A percentile compares a stretch with the other conserved stretches of the same genome.
phyloP scores from a whole-genome alignment of 2,329 filamentous ascomycete species.

The Chrysosporium queenslandicum region DNA sequence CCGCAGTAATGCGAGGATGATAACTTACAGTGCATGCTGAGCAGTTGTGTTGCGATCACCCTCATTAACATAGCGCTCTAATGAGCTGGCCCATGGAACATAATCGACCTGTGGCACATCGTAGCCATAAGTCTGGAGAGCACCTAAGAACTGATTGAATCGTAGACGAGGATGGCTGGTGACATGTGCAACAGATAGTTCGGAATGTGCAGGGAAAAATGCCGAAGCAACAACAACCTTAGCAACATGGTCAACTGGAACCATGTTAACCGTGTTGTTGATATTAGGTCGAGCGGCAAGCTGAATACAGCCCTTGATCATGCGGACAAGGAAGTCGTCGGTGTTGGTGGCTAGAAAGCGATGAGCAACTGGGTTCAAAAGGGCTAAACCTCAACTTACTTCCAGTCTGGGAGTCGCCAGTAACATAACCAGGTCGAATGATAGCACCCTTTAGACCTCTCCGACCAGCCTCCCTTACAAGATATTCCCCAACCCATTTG shows the following conservation, averaged over 20 bases:
- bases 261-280: conserved; percentile 76
- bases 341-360: conserved; percentile 51
- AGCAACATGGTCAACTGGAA: conserved; percentile 76
- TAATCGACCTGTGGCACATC: conserved; percentile 57
- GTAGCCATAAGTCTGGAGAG: conserved; percentile 65
- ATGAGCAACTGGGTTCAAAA: background rate
- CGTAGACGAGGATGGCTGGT: conserved; percentile 68
- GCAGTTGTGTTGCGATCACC: conserved; percentile 58
- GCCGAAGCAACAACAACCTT: conserved; percentile 66
- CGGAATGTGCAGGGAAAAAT: conserved; percentile 50
- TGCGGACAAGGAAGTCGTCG: conserved; percentile 82
- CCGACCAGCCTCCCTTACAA: conserved; percentile 67
- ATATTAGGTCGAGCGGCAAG: conserved; percentile 64
- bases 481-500: conserved; percentile 69
- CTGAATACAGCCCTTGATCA: conserved; percentile 81
- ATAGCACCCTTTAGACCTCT: conserved; percentile 67
- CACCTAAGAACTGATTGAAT: conserved; percentile 66
- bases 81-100: conserved; percentile 54
- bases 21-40: conserved; percentile 35
- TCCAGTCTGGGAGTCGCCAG: conserved; percentile 61
- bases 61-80: conserved; percentile 58
- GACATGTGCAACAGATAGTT: conserved; percentile 60
- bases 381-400: conserved; percentile 17
- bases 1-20: conserved; percentile 15
- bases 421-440: conserved; percentile 74